Conservation (phyloP, 2,329 filamentous ascomycete genomes). For the Colletotrichum liriopes region DNA sequence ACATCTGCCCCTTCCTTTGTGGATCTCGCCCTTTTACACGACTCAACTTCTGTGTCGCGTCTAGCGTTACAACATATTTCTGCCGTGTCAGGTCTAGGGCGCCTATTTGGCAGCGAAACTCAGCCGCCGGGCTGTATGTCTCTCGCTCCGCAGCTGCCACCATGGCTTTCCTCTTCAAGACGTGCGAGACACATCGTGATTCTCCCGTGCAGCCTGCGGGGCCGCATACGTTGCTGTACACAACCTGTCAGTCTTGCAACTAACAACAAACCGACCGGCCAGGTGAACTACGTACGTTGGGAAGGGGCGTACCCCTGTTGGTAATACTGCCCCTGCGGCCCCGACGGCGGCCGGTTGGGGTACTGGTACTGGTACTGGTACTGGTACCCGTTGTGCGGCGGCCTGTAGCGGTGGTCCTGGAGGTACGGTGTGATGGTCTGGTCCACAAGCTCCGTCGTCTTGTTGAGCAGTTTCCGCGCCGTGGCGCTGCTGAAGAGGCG, state of each 20-base stretch:
- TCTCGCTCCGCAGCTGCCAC: background rate
- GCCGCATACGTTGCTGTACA: conserved; percentile 32
- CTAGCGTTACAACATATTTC: background rate
- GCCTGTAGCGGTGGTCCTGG: conserved; percentile 39
- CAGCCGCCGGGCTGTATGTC: background rate
- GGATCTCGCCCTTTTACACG: background rate
- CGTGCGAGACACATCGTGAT: conserved; percentile 4
- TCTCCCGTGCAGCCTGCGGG: conserved; percentile 2
- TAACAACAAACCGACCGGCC: background rate
- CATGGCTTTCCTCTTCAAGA: conserved; percentile 2
- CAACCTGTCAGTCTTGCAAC: conserved; percentile 1
- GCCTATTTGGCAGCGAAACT: background rate
- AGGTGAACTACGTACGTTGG: conserved; percentile 28
- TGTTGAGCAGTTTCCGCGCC: conserved; percentile 54
- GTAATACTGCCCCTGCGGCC: conserved; percentile 25
- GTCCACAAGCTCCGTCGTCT: conserved; percentile 54
- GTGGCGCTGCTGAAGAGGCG: conserved; percentile 53
- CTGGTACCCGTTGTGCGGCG: conserved; percentile 24
- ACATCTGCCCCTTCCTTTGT: background rate
- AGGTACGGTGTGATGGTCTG: conserved; percentile 47
- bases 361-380: conserved; percentile 23
- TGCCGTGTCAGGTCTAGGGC: background rate
- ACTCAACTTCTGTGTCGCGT: background rate
- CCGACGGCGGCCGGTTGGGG: background rate
- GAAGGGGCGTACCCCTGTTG: conserved; percentile 26